phyloP scores from a whole-genome alignment of 2,329 filamentous ascomycete genomes.

The Ascochyta viciae-villosae region DNA sequence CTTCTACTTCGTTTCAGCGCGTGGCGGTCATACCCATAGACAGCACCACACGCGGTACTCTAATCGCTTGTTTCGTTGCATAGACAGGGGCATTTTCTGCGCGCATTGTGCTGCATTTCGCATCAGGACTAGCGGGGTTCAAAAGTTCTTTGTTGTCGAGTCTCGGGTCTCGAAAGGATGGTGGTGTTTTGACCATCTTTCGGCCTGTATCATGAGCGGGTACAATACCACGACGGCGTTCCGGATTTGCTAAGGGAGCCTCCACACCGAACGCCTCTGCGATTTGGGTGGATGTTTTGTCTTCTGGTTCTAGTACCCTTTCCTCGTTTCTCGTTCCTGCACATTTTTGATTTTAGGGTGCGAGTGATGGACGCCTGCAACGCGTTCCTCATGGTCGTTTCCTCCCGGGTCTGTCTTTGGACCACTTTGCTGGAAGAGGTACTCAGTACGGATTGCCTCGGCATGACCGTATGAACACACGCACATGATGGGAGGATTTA shows the following conservation, averaged over 20 bases:
- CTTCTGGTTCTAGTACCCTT: constrained; percentile 15
- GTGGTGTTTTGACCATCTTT: constrained; percentile 26
- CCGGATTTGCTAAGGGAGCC: constrained; percentile 29
- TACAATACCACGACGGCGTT: constrained; percentile 38
- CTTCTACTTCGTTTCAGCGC: constrained; percentile 42
- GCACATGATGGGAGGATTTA: constrained; percentile 30
- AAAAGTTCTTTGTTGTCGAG: constrained; percentile 39
- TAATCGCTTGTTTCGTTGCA: constrained; percentile 51
- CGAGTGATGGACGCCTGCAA: constrained; percentile 9
- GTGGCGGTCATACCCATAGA: constrained; percentile 47
- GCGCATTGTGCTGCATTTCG: constrained; percentile 50
- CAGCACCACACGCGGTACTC: constrained; percentile 46
- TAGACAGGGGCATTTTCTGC: constrained; percentile 50
- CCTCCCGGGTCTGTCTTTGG: constrained; percentile 2
- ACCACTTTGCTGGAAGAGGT: constrained; percentile 10
- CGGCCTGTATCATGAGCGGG: constrained; percentile 22
- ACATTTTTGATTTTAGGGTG: constrained; percentile 20
- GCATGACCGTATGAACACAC: constrained; percentile 30
- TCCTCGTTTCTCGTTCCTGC: constrained; percentile 22
- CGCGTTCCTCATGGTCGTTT: constrained; percentile 18
- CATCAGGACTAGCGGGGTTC: constrained; percentile 27
- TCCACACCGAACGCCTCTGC: constrained; percentile 29
- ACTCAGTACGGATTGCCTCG: constrained; percentile 31
- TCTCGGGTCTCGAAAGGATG: constrained; percentile 20
- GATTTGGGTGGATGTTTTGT: constrained; percentile 27